A percentile compares a stretch with the other conserved stretches of the same genome.
phyloP scores from a whole-genome alignment of 176 grass and related monocot genomes.

The Eragrostis curvula region DNA sequence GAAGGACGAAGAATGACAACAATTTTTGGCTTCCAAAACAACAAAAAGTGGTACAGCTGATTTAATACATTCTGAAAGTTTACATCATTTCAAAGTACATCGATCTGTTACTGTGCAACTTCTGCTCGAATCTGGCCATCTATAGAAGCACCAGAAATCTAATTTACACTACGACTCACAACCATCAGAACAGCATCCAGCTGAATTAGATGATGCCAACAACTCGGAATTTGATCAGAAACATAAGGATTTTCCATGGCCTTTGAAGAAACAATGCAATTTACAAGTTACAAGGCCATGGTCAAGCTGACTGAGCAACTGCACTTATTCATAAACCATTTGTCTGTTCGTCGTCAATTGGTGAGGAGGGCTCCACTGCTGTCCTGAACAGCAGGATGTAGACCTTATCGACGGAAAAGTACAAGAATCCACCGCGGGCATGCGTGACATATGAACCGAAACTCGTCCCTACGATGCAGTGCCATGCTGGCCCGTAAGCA shows the following conservation, averaged over 20 bases:
- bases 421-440: conserved; percentile 91
- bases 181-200: neutral
- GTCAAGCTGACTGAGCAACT: conserved; percentile 9
- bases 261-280: conserved; percentile 37
- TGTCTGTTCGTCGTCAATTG: conserved; percentile 46
- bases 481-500: conserved; percentile 93
- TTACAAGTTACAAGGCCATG: conserved; percentile 34
- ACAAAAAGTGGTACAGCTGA: neutral
- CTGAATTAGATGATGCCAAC: neutral
- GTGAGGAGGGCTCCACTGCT: conserved; percentile 60
- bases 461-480: conserved; percentile 97
- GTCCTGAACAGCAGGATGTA: conserved; percentile 94
- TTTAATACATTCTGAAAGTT: conserved; percentile 1
- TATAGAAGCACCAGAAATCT: conserved; percentile 16
- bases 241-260: neutral
- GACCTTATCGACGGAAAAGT: conserved; percentile 94
- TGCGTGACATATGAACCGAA: conserved; percentile 98
- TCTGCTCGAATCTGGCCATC: neutral
- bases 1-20: neutral
- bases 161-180: neutral
- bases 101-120: neutral
- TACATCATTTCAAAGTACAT: neutral
- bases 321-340: conserved; percentile 20
- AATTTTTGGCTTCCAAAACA: conserved; percentile 11
- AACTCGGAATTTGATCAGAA: neutral